phyloP scores from a whole-genome alignment of 2,329 filamentous ascomycete genomes.

The Simplicillium aogashimaense region DNA sequence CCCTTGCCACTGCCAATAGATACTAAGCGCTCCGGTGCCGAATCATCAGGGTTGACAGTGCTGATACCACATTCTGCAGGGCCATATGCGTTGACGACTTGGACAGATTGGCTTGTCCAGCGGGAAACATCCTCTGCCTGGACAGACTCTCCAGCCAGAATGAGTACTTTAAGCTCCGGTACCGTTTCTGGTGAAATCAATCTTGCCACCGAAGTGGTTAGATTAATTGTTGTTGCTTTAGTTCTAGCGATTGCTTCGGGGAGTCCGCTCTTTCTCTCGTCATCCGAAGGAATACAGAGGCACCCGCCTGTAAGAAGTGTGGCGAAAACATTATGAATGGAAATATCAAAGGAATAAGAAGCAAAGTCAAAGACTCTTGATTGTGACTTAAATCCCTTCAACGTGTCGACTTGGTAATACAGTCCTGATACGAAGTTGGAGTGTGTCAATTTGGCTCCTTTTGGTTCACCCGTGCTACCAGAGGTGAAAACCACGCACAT shows the following conservation, averaged over 20 bases:
- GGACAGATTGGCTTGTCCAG: neutral
- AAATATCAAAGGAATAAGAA: conserved; percentile 1
- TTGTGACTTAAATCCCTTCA: neutral
- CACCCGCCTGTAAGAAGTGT: neutral
- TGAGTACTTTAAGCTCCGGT: neutral
- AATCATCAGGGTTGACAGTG: neutral
- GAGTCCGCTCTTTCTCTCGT: neutral
- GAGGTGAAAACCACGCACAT: neutral
- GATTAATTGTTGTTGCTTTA: neutral
- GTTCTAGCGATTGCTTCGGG: neutral
- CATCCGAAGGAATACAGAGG: neutral
- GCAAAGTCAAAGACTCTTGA: conserved; percentile 1
- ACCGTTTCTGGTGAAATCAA: neutral
- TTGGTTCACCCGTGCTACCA: neutral
- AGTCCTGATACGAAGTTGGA: neutral
- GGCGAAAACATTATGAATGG: neutral
- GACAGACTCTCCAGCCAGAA: neutral
- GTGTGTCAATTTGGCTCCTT: neutral
- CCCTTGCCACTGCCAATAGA: neutral
- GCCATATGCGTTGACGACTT: neutral
- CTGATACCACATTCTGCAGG: conserved; percentile 1
- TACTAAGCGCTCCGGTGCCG: neutral
- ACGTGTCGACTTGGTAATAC: neutral
- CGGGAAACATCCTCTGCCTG: neutral
- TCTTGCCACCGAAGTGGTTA: neutral